Base-by-base conservation (phyloP, 768 basidiomycete species). In the Hericium rajendrae region DNA sequence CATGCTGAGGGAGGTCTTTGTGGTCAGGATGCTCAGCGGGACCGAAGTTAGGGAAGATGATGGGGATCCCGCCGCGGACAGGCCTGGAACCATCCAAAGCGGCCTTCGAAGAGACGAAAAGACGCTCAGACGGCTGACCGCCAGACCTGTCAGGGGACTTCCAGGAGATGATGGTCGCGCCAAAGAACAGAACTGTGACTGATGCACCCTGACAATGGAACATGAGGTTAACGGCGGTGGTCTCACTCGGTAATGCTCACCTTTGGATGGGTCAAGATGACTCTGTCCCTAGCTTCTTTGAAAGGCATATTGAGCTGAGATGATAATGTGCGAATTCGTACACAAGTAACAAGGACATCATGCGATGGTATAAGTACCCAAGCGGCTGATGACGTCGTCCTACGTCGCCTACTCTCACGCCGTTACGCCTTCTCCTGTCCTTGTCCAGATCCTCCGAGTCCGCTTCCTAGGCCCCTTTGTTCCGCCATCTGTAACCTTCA, bases 21-120 rank as follows among this genome's bases (percentile, higher is more conserved):
- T 94, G 90, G 51, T 85, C 88, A 26, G 77, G 79, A 69, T 84
- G 86, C 16, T 77, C 78, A 1, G 95, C 91, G 0, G 89, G 76
- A 3, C 95, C 94, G 66, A 97, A 98, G 73, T 88, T 91, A 46
- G 88, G 86, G 69, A 93, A 97, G 46, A 91, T 84, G 39, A 85
- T 69, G 39, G 72, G 80, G 49, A 77, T 82, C 0, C 79, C 78
- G 32, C 78, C 77, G 16, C 83, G 77, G 18, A 85, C 79, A 1
- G 92, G 82, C 71, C 91, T 93, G 39, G 82, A 81, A 1, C 89
- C 90, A 64, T 95, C 91, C 1, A 93, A 73, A 8, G 75, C 72
- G 1, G 94, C 85, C 68, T 89, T 92, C 11, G 79, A 78, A 10
- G 90, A 92, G 4, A 95, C 74, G 64, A 94, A 97, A 26, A 97